Evolutionary conservation across 345 rosid species (phyloP).

Genomic region (Eucalyptus camaldulensis): DNA sequence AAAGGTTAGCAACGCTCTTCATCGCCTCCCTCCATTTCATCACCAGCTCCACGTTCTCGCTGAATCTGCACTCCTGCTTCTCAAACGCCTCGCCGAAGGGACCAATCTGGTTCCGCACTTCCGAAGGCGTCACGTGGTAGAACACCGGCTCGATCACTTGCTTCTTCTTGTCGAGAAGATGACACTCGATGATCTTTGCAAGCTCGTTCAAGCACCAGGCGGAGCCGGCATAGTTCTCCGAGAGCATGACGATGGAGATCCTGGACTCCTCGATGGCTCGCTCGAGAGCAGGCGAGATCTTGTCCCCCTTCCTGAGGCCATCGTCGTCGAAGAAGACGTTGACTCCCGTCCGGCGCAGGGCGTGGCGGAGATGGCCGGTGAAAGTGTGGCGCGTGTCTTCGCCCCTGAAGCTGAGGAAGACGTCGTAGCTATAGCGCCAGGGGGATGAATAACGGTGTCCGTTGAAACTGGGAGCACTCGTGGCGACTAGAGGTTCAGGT

Average conservation of each 20-base stretch:
- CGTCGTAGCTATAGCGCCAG: neutral
- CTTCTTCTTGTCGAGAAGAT: neutral
- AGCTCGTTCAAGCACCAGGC: neutral
- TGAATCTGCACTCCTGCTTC: neutral
- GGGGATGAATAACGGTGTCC: neutral
- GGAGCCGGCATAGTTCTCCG: neutral
- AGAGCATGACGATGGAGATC: neutral
- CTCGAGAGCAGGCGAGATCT: neutral
- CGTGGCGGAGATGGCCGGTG: neutral
- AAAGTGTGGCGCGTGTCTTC: neutral
- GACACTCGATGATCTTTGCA: neutral
- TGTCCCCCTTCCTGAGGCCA: neutral
- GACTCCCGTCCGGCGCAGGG: neutral
- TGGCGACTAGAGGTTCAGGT: neutral
- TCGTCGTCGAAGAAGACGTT: neutral
- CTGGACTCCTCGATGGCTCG: neutral
- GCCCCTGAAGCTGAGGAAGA: conserved; percentile 4
- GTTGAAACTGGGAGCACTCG: neutral
- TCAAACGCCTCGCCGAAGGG: neutral
- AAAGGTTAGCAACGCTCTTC: neutral
- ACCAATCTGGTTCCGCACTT: neutral
- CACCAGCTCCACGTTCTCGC: neutral
- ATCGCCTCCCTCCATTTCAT: neutral
- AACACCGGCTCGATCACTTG: neutral
- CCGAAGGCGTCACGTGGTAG: neutral